Percentiles rank a stretch among this genome's conserved stretches.
Evolutionary conservation across 768 basidiomycete species (phyloP).

Genomic region (Podaxis rugospora): DNA sequence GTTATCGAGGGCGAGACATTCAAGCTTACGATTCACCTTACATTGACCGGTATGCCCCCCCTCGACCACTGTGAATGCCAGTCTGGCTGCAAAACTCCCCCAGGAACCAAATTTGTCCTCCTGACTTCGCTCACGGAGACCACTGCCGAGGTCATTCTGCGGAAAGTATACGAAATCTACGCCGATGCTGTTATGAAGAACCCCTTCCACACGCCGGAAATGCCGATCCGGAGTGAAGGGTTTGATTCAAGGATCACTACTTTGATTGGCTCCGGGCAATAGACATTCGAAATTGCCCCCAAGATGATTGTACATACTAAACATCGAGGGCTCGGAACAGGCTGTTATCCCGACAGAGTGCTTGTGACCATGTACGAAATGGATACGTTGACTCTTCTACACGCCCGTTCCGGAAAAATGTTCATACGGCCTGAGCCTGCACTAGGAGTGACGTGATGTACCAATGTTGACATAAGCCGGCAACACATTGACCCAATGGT

Average conservation of each 20-base stretch:
- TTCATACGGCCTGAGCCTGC: no score
- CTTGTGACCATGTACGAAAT: no score
- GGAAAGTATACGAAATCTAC: conserved; percentile 90
- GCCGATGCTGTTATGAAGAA: conserved; percentile 98
- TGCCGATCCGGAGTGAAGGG: conserved; percentile 91
- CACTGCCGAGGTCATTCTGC: conserved; percentile 64
- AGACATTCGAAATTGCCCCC: conserved; percentile 13
- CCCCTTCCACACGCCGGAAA: conserved; percentile 98
- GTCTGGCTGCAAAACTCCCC: background rate
- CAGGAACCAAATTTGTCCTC: conserved; percentile 95
- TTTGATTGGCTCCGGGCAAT: conserved; percentile 48
- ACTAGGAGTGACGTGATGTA: no score
- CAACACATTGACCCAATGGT: no score
- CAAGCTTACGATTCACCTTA: conserved; percentile 89
- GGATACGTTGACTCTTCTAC: no score
- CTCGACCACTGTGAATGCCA: background rate
- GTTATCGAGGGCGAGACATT: conserved; percentile 96
- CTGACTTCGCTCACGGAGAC: conserved; percentile 77
- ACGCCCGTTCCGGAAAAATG: no score
- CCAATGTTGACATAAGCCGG: no score
- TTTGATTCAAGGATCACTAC: conserved; percentile 73
- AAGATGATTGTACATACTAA: background rate
- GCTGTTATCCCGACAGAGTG: background rate
- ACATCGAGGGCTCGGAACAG: background rate
- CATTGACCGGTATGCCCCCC: conserved; percentile 69